phyloP scores from a whole-genome alignment of 2,329 filamentous ascomycete species.

The Xylariaceae sp. region DNA sequence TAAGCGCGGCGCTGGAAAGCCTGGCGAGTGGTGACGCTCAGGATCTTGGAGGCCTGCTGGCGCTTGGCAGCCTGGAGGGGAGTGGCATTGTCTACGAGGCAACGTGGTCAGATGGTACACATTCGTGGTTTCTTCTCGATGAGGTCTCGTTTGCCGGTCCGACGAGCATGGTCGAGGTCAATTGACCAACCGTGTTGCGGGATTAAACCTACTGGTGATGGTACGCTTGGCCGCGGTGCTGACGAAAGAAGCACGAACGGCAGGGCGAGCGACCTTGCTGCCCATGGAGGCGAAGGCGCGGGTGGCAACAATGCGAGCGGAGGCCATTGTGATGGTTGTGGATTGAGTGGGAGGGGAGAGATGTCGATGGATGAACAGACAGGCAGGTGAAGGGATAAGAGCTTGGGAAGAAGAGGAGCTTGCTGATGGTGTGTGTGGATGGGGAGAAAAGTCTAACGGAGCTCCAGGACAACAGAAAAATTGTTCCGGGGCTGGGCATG shows the following conservation, averaged over 20 bases:
- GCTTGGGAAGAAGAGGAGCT: constrained; percentile 28
- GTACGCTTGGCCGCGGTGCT: constrained; percentile 66
- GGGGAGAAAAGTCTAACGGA: constrained; percentile 31
- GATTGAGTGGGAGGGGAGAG: constrained; percentile 40
- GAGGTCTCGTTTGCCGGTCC: background rate
- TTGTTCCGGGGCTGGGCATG: constrained; percentile 24
- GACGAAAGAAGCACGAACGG: constrained; percentile 60
- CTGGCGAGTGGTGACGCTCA: constrained; percentile 63
- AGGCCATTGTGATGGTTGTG: constrained; percentile 69
- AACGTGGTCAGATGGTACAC: constrained; percentile 15
- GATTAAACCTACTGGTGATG: constrained; percentile 61
- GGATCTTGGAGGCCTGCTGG: constrained; percentile 62
- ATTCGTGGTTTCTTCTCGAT: constrained; percentile 11
- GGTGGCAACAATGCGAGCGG: constrained; percentile 71
- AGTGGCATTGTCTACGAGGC: constrained; percentile 44
- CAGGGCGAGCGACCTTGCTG: constrained; percentile 73
- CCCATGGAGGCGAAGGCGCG: constrained; percentile 74
- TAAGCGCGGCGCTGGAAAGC: constrained; percentile 70
- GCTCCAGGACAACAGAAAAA: constrained; percentile 30
- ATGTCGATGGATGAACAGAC: constrained; percentile 36
- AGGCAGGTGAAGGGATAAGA: constrained; percentile 14
- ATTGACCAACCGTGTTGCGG: constrained; percentile 16
- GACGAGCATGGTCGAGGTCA: constrained; percentile 1
- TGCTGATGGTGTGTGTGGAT: constrained; percentile 29
- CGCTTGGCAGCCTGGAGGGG: constrained; percentile 74